phyloP scores from a whole-genome alignment of 257 asterid genomes.

The Galeopsis tetrahit region DNA sequence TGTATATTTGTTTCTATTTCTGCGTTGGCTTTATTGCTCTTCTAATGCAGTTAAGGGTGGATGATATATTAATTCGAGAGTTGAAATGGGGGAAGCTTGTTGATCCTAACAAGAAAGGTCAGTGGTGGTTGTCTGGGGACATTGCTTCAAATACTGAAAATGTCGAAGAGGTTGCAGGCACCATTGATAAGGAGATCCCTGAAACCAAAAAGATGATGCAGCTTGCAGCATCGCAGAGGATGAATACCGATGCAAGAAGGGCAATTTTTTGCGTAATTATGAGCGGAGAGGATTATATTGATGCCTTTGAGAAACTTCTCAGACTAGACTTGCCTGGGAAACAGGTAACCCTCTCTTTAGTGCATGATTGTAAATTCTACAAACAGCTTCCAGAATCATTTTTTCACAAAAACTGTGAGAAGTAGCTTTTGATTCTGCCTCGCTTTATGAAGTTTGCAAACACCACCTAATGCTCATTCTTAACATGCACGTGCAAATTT shows the following conservation, averaged over 20 bases:
- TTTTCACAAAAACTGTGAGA: no score
- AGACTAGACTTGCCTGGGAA: conserved; percentile 87
- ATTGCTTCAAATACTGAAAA: conserved; percentile 49
- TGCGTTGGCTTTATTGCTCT: neutral
- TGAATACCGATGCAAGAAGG: conserved; percentile 92
- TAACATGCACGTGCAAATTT: conserved; percentile 1
- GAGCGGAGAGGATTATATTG: conserved; percentile 88
- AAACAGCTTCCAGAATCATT: no score
- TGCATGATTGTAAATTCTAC: no score
- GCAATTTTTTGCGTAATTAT: conserved; percentile 91
- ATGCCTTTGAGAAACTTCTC: conserved; percentile 91
- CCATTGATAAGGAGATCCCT: conserved; percentile 71
- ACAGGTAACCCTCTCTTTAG: conserved; percentile 52
- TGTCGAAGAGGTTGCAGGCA: conserved; percentile 68
- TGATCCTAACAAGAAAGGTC: conserved; percentile 89
- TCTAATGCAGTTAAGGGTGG: conserved; percentile 72
- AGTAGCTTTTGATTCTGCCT: no score
- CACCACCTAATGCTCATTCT: neutral
- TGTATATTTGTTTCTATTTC: neutral
- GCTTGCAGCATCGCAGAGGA: conserved; percentile 88
- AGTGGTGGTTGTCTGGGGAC: conserved; percentile 95
- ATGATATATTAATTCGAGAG: conserved; percentile 71
- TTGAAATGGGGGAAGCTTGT: conserved; percentile 87
- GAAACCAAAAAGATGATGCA: conserved; percentile 87
- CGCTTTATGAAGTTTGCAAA: no score